A percentile compares a stretch with the other conserved stretches of the same genome.
Evolutionary conservation across 768 basidiomycete species (phyloP).

Genomic region (Hericium alpestre): DNA sequence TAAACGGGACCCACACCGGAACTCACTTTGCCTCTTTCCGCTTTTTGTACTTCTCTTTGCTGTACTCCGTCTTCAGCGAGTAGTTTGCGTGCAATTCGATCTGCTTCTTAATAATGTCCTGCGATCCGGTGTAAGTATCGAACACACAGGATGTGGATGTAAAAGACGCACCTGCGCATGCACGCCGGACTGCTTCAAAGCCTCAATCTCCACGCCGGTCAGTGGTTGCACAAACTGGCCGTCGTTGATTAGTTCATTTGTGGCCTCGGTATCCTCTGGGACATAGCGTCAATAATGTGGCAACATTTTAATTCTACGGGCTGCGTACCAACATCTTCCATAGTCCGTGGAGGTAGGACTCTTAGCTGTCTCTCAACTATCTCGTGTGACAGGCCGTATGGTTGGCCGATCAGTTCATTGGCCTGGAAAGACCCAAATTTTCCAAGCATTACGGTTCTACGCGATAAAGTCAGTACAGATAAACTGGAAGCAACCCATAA

Average conservation of each 20-base stretch:
- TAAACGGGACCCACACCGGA: not conserved
- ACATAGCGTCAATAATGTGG: slow-evolving; percentile 1
- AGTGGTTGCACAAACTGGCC: slow-evolving; percentile 76
- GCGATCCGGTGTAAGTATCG: slow-evolving; percentile 9
- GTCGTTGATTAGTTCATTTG: slow-evolving; percentile 92
- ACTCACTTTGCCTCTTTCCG: slow-evolving; percentile 92
- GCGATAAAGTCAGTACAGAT: not conserved
- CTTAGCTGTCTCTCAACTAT: slow-evolving; percentile 63
- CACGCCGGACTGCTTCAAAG: slow-evolving; percentile 70
- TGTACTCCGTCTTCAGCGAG: slow-evolving; percentile 92
- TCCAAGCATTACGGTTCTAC: slow-evolving; percentile 52
- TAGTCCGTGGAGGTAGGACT: slow-evolving; percentile 46
- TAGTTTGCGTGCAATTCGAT: slow-evolving; percentile 90
- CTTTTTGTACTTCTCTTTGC: slow-evolving; percentile 96
- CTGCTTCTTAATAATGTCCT: slow-evolving; percentile 94
- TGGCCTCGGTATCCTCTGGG: slow-evolving; percentile 91
- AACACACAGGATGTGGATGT: not conserved
- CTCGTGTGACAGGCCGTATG: slow-evolving; percentile 85
- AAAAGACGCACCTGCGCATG: slow-evolving; percentile 53
- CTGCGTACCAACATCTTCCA: slow-evolving; percentile 68
- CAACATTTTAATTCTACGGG: not conserved
- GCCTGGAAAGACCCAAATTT: slow-evolving; percentile 79
- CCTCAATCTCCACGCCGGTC: slow-evolving; percentile 73
- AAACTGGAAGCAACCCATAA: not conserved
- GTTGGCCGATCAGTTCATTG: slow-evolving; percentile 68